Evolutionary conservation across 2,329 filamentous ascomycete species (phyloP), one percentile per base, ranked within the genome.

Genomic region (Colletotrichum musae): DNA sequence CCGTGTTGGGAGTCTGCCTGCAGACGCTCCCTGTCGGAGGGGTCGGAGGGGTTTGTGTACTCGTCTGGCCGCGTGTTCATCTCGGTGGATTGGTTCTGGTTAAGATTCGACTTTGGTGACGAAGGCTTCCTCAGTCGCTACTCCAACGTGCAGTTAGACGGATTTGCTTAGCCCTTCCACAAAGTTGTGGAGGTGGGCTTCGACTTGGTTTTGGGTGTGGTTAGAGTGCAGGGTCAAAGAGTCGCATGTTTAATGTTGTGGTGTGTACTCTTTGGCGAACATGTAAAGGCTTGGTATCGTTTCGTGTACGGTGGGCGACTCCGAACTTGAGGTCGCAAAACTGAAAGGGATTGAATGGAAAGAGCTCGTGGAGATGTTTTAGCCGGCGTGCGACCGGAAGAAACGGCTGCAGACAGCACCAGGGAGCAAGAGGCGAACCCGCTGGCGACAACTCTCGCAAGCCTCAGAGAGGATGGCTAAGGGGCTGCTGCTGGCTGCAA

Each of bases 1-100:
- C 68, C 68, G 18, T 60, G 68, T 50, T 70, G 62, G 36, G 61
- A 54, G 53, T 62, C 71, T 70, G 71, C 71, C 72, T 71, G 72
- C 71, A 70, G 71, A 66, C 53, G 50, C 28, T 68, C 64, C 47
- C 68, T 54, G 53, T 28, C 52, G 26, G 64, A 51, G 28, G 28
- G 28, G 28, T 28, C 52, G 26, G 64, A 51, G 28, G 28, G 28
- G 28, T 28, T 52, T 16, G 52, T 26, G 13, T 36, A 28, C 26
- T 68, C 64, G 18, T 61, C 65, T 41, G 54, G 52, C 67, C 64
- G 64, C 15, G 58, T 53, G 36, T 50, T 68, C 68, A 70, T 70
- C 56, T 69, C 67, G 43, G 60, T 66, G 6, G 62, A 60, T 21
- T 69, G 45, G 2, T 64, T 12, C 21, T 24, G 32, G 21, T 66